Evolutionary conservation across 352 stramenopile species (phyloP).

Genomic region (Globisporangium splendens): DNA sequence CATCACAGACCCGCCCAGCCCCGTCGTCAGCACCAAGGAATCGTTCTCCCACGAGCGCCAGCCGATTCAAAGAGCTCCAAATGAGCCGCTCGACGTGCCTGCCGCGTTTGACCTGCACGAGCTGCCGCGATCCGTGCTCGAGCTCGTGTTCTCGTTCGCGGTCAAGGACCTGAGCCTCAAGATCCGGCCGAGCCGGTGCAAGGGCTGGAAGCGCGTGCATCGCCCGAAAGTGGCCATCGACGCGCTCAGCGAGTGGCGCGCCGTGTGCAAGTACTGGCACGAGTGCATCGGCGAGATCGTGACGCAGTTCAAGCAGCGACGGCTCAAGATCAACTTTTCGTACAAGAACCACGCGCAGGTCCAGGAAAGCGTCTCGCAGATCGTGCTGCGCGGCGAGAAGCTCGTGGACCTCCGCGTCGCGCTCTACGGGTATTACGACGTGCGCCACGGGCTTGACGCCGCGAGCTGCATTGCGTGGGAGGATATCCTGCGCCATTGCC

Average conservation of each 20-base stretch:
- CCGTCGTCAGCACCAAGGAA: background rate
- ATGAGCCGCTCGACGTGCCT: background rate
- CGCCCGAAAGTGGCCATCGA: constrained; percentile 36
- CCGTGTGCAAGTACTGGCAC: constrained; percentile 45
- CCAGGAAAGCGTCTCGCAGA: constrained; percentile 12
- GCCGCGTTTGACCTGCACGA: constrained; percentile 24
- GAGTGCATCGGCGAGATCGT: constrained; percentile 47
- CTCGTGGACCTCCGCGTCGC: constrained; percentile 41
- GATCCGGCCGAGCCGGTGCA: constrained; percentile 39
- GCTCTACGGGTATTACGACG: constrained; percentile 48
- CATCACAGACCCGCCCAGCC: constrained; percentile 11
- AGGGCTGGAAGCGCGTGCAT: constrained; percentile 35
- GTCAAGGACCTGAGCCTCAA: constrained; percentile 49
- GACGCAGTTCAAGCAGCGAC: constrained; percentile 32
- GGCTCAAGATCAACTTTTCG: constrained; percentile 44
- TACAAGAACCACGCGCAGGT: constrained; percentile 36
- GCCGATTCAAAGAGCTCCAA: background rate
- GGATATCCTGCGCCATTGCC: constrained; percentile 25
- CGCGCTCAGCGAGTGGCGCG: constrained; percentile 30
- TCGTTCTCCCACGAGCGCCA: background rate
- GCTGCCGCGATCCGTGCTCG: constrained; percentile 45
- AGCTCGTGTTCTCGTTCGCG: constrained; percentile 50
- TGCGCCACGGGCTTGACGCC: constrained; percentile 20
- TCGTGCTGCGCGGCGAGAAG: constrained; percentile 13
- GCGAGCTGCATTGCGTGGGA: constrained; percentile 33